Conservation (phyloP, 2,329 filamentous ascomycete genomes). For the Aspergillus unguis region DNA sequence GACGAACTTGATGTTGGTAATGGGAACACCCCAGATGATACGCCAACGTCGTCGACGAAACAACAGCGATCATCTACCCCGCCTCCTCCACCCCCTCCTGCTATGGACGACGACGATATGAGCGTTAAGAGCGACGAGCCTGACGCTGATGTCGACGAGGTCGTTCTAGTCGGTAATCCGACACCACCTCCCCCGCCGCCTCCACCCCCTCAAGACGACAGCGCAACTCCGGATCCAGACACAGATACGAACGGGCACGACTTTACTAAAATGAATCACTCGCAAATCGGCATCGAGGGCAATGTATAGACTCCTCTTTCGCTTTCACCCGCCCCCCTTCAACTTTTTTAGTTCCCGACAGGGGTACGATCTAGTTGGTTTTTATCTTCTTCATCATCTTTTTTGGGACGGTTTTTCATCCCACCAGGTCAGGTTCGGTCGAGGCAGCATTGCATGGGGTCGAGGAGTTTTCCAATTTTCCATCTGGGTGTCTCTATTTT, state of each 20-base stretch:
- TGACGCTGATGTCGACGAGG: conserved; percentile 11
- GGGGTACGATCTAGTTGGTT: neutral
- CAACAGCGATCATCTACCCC: conserved; percentile 49
- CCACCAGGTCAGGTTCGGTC: neutral
- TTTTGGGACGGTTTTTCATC: neutral
- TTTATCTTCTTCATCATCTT: neutral
- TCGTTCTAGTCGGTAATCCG: conserved; percentile 19
- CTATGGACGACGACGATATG: conserved; percentile 19
- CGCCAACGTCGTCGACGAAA: conserved; percentile 52
- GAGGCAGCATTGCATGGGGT: conserved; percentile 13
- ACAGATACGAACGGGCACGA: conserved; percentile 8
- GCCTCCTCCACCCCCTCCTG: conserved; percentile 27
- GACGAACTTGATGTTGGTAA: conserved; percentile 38
- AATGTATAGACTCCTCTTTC: conserved; percentile 18
- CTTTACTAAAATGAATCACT: conserved; percentile 12
- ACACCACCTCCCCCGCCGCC: conserved; percentile 31
- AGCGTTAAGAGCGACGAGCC: conserved; percentile 17
- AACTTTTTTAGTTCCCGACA: neutral
- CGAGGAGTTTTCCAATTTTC: conserved; percentile 3
- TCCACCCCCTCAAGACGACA: conserved; percentile 25
- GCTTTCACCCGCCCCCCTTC: neutral
- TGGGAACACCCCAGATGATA: conserved; percentile 29
- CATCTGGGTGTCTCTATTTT: conserved; percentile 5
- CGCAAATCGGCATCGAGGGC: conserved; percentile 27
- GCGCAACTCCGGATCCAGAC: neutral